Conservation (phyloP, 2,329 filamentous ascomycete species). For the Fusarium ambrosium region DNA sequence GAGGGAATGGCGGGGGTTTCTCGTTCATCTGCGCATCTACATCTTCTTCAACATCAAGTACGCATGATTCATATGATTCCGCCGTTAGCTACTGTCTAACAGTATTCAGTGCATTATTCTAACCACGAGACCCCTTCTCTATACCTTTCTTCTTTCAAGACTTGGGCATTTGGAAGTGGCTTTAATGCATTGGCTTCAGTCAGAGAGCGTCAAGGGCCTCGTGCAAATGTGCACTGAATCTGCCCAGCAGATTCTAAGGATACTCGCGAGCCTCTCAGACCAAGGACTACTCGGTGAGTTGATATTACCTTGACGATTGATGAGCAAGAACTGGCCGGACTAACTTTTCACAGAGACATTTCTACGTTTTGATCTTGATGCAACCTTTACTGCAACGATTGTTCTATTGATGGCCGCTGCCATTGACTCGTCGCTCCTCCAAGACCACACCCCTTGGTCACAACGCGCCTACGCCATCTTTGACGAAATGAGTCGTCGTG, state of each 20-base stretch:
- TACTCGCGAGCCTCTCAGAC: slow-evolving; percentile 32
- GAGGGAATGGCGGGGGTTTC: slow-evolving; percentile 33
- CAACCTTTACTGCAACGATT: slow-evolving; percentile 51
- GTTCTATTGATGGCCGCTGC: slow-evolving; percentile 55
- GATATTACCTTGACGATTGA: too few relatives aligned
- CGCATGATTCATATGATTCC: background rate
- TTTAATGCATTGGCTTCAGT: slow-evolving; percentile 41
- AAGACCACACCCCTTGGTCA: slow-evolving; percentile 53
- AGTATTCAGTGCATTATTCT: slow-evolving; percentile 33
- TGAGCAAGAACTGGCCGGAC: background rate
- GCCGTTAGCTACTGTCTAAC: background rate
- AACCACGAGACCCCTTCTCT: slow-evolving; percentile 36
- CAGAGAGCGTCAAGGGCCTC: slow-evolving; percentile 30
- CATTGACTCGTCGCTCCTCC: slow-evolving; percentile 53
- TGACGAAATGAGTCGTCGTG: slow-evolving; percentile 60
- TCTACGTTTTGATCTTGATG: slow-evolving; percentile 30
- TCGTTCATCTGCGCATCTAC: slow-evolving; percentile 36
- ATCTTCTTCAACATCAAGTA: slow-evolving; percentile 40
- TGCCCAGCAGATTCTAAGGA: slow-evolving; percentile 31
- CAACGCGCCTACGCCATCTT: slow-evolving; percentile 58
- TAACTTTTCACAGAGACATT: slow-evolving; percentile 19
- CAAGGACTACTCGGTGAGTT: slow-evolving; percentile 29
- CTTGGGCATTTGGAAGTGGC: slow-evolving; percentile 36
- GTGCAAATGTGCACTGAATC: slow-evolving; percentile 28
- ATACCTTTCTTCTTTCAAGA: slow-evolving; percentile 37